phyloP scores from a whole-genome alignment of 257 asterid genomes.

The Paraleonurus japonicus region DNA sequence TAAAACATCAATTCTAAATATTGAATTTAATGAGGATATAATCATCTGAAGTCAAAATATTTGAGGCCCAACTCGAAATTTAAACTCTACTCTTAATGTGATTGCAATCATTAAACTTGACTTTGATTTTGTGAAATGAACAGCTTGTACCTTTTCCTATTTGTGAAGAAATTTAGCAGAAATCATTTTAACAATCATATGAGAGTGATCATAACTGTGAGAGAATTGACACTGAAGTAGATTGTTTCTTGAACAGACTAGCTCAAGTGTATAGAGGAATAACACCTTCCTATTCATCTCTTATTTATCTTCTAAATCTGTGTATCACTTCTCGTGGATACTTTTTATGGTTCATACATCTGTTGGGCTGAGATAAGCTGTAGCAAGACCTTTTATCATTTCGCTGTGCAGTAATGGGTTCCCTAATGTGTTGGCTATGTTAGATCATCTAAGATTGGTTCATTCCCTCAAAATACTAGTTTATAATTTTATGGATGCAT shows the following conservation, averaged over 20 bases:
- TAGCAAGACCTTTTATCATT: background rate
- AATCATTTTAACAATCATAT: background rate
- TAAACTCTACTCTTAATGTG: background rate
- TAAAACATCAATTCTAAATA: background rate
- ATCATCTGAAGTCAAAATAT: background rate
- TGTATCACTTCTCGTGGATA: background rate
- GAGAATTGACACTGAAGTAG: background rate
- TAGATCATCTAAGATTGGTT: background rate
- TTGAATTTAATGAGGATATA: background rate
- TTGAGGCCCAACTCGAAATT: background rate
- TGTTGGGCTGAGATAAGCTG: background rate
- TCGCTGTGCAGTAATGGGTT: background rate
- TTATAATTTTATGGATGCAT: background rate
- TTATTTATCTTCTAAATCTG: background rate
- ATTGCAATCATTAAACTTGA: background rate
- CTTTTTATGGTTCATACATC: background rate
- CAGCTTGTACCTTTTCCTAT: background rate
- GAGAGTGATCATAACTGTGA: slow-evolving; percentile 8
- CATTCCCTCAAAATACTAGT: background rate
- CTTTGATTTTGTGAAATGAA: background rate
- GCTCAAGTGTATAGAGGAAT: background rate
- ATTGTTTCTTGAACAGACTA: background rate
- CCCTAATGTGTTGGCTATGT: background rate
- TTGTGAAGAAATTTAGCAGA: background rate
- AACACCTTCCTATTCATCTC: background rate